Evolutionary conservation across 2,329 filamentous ascomycete genomes (phyloP), one percentile per base, ranked within the genome.

Genomic region (Paecilomyces fulvus): DNA sequence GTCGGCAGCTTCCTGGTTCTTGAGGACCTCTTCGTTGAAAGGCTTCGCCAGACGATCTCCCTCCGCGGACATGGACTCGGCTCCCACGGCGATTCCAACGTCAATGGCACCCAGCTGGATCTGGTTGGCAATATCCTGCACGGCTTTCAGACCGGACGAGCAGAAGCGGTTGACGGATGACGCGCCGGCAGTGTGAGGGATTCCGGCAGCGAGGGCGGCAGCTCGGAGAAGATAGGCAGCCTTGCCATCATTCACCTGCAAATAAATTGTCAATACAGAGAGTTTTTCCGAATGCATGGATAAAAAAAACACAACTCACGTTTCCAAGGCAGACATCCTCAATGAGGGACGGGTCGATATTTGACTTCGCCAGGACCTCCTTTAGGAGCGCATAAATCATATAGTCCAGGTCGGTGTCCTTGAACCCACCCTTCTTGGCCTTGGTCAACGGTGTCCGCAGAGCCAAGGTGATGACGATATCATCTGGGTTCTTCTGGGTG

Each of bases 261-360:
- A 49, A 54, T 30, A 17, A 46, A 33, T 33, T 33, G 17, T 43
- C 49, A 28, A 28, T 53, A 30, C n/a, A 10, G 61, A 64, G 68
- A 64, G 57, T 67, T 65, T 65, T 10, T 65, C 63, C 53, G 65
- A 57, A 23, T 12, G 17, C 17, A 30, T 12, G 21, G 48, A 17
- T 2, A 21, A 21, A 21, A 21, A 3, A 46, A 54, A 28, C 9
- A 55, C 55, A 56, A 70, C 83, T 60, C 79, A 94, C 92, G 76
- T 97, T 97, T 65, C 94, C 94, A 63, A 95, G 78, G 76, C 87
- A 91, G 66, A 97, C 89, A 73, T 97, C 94, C 73, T 95, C 90
- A 9, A 95, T 84, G 33, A 95, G 79, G 5, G 82, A 80, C 2
- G 91, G 89, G 69, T 95, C 89, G 54, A 96, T 76, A 56, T 87